Conservation (phyloP, 163 green algal species). For the Chlorella variabilis region DNA sequence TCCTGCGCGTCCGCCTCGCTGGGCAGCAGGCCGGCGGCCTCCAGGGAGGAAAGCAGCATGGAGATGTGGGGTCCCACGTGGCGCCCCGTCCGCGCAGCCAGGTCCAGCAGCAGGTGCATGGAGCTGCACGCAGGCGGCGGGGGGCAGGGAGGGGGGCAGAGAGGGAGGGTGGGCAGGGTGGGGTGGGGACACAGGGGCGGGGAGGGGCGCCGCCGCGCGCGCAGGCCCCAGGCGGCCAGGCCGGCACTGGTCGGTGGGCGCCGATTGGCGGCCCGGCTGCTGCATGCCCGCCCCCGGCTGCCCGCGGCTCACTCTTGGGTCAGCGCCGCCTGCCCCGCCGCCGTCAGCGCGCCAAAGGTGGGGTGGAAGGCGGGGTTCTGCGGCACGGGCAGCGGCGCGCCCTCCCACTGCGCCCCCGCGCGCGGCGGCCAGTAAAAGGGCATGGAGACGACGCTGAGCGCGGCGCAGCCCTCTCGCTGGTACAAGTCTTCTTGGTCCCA, state of each 20-base stretch:
- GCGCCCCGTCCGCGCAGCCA: conserved; percentile 25
- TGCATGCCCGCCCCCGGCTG: background rate
- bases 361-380: conserved; percentile 15
- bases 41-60: conserved; percentile 29
- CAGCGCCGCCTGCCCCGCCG: background rate
- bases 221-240: background rate
- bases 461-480: conserved; percentile 24
- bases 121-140: background rate
- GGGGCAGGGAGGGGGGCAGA: background rate
- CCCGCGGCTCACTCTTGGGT: background rate
- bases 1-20: conserved; percentile 16
- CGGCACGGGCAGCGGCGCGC: conserved; percentile 2
- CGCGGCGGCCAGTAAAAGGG: conserved; percentile 37
- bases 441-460: conserved; percentile 25
- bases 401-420: background rate
- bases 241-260: background rate
- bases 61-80: conserved; percentile 31
- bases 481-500: conserved; percentile 38
- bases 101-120: conserved; percentile 5
- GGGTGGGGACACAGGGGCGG: no score
- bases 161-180: background rate
- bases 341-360: conserved; percentile 34
- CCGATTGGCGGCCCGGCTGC: background rate
- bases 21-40: conserved; percentile 14
- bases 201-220: background rate